Conservation (phyloP, 345 rosid genomes). For the Populus euphratica region DNA sequence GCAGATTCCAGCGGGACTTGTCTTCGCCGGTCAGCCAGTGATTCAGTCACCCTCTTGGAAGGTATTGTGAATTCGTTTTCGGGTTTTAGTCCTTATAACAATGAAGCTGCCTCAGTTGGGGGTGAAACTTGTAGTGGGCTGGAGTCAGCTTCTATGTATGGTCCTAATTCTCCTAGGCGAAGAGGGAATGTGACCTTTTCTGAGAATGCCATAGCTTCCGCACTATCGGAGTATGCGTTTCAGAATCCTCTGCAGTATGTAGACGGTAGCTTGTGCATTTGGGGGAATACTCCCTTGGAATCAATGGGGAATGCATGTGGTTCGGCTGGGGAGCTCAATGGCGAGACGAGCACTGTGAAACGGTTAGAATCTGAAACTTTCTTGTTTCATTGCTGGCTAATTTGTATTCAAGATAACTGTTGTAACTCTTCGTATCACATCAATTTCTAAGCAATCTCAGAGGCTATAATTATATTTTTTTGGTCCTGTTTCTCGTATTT, state of each 20-base stretch:
- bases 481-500: too few relatives aligned
- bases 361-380: conserved; percentile 42
- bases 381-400: not conserved
- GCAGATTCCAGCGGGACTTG: conserved; percentile 33
- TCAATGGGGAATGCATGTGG: conserved; percentile 26
- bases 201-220: conserved; percentile 54
- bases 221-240: conserved; percentile 50
- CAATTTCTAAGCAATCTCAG: not conserved
- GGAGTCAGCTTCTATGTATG: conserved; percentile 61
- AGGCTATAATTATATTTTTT: not conserved
- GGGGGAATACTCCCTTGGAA: conserved; percentile 23
- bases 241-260: conserved; percentile 40
- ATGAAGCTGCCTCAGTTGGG: conserved; percentile 29
- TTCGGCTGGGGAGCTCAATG: conserved; percentile 30
- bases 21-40: conserved; percentile 72
- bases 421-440: not conserved
- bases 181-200: conserved; percentile 43
- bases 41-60: conserved; percentile 54
- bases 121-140: conserved; percentile 37
- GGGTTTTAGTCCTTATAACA: conserved; percentile 31
- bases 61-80: conserved; percentile 40
- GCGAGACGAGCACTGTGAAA: conserved; percentile 41
- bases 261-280: conserved; percentile 40
- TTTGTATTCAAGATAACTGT: not conserved
- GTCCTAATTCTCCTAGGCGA: conserved; percentile 77